A percentile compares a stretch with the other conserved stretches of the same genome.
These are phyloP conservation scores for Fusarium floridanum DNA, from an alignment of 2,329 filamentous ascomycete genomes.

Conservation along the genomic window DNA sequence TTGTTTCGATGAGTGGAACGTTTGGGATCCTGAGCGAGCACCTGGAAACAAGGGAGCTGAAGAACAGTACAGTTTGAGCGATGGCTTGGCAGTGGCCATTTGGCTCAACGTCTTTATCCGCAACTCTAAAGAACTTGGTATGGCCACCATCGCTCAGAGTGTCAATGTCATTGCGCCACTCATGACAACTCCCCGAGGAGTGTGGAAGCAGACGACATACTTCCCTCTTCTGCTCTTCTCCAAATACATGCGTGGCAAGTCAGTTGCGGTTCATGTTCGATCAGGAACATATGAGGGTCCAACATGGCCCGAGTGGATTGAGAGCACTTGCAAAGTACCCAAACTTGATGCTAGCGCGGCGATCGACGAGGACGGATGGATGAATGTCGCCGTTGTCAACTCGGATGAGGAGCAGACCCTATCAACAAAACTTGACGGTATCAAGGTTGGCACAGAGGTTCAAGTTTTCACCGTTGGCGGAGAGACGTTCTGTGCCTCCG, in stretches of 20 bases:
- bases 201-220: not conserved
- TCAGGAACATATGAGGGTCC: not conserved
- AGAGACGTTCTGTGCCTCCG: not conserved
- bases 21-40: not conserved
- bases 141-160: not conserved
- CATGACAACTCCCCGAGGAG: not conserved
- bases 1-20: not conserved
- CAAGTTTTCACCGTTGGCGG: not conserved
- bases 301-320: not conserved
- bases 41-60: not conserved
- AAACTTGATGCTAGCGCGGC: not conserved
- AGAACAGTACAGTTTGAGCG: not conserved
- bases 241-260: not conserved
- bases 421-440: not conserved
- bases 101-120: not conserved
- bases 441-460: not conserved
- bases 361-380: not conserved
- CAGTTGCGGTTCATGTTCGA: not conserved
- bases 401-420: not conserved
- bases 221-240: not conserved
- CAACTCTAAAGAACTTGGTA: not conserved
- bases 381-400: not conserved
- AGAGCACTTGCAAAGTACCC: not conserved
- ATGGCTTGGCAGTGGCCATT: not conserved
- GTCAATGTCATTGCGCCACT: not conserved